Conservation (phyloP, 2,329 filamentous ascomycete genomes). For the Neospermospora avenae region DNA sequence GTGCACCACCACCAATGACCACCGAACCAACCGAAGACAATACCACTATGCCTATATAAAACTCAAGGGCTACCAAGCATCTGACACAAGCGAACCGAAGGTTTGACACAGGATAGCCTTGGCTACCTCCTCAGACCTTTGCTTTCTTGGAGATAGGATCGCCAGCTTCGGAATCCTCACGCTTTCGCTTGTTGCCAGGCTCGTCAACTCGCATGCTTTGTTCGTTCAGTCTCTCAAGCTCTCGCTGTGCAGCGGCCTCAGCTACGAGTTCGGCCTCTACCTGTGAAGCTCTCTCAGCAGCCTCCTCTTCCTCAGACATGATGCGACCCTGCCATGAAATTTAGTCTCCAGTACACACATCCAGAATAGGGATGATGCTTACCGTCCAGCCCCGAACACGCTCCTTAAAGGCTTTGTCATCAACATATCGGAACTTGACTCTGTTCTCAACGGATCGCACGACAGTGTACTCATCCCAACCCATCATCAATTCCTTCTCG, state of each 20-base stretch:
- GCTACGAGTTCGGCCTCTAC: not conserved
- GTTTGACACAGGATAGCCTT: not conserved
- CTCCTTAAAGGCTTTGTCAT: not conserved
- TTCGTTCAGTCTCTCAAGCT: not conserved
- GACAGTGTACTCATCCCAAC: conserved; percentile 1
- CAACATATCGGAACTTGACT: not conserved
- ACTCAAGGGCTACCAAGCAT: not conserved
- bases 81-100: not conserved
- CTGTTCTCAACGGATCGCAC: not conserved
- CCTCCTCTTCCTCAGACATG: conserved; percentile 1
- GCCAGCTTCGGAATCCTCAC: too few relatives aligned
- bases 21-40: not conserved
- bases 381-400: not conserved
- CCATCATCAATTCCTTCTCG: not conserved
- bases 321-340: not conserved
- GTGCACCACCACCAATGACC: not conserved
- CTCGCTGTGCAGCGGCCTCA: not conserved
- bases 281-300: not conserved
- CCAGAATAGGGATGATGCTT: not conserved
- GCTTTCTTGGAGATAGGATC: too few relatives aligned
- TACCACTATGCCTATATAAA: not conserved
- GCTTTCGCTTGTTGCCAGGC: not conserved
- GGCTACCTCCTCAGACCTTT: too few relatives aligned
- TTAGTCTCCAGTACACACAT: not conserved
- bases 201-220: not conserved